Percentiles rank a stretch among this genome's conserved stretches.
These are phyloP conservation scores for Fraxinus anomala DNA, from an alignment of 257 asterid species.

Conservation along the genomic window DNA sequence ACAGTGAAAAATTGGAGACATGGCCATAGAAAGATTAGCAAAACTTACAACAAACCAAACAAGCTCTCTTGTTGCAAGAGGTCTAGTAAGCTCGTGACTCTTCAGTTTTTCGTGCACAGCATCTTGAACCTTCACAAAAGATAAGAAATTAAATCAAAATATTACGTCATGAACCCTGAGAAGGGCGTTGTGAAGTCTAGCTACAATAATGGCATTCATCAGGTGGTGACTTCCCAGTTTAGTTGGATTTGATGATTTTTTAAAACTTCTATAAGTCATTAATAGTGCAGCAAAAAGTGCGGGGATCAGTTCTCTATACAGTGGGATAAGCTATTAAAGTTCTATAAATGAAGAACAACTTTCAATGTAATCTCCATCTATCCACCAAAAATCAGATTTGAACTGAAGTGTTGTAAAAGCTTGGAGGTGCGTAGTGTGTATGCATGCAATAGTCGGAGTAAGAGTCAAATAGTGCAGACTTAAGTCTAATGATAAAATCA, in stretches of 20 bases:
- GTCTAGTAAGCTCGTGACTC: slow-evolving; percentile 68
- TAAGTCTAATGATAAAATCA: background rate
- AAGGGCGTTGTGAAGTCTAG: background rate
- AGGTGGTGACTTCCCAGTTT: background rate
- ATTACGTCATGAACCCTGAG: background rate
- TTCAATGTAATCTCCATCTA: background rate
- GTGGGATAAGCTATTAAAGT: background rate
- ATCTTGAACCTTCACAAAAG: slow-evolving; percentile 62
- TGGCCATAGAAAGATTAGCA: slow-evolving; percentile 18
- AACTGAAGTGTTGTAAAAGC: background rate
- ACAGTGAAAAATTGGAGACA: background rate
- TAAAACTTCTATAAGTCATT: background rate
- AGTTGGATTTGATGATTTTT: background rate
- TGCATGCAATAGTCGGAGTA: background rate
- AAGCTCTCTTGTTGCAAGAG: slow-evolving; percentile 79
- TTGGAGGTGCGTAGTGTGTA: background rate
- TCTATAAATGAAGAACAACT: background rate
- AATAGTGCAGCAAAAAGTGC: too few relatives aligned
- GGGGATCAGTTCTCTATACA: too few relatives aligned
- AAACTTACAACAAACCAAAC: slow-evolving; percentile 82
- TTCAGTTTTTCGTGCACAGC: slow-evolving; percentile 61
- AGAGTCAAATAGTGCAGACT: background rate
- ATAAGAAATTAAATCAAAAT: slow-evolving; percentile 21
- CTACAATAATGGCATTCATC: background rate
- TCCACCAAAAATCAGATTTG: background rate